Percentiles rank a stretch among this genome's conserved stretches.
Conservation (phyloP, 768 basidiomycete species). For the Mycena galericulata region DNA sequence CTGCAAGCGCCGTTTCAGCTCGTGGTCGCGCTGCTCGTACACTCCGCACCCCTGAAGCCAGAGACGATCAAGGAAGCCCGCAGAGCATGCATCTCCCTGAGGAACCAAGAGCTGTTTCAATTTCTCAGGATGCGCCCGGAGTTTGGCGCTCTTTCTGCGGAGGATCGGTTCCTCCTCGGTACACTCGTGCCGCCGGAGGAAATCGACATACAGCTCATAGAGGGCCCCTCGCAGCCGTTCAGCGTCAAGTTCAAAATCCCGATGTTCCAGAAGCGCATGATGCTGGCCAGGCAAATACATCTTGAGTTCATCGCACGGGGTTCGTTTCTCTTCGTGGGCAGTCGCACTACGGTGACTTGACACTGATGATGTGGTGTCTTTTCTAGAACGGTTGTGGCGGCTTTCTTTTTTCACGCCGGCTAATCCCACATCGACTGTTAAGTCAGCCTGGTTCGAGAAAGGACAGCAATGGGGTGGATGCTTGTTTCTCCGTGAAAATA, state of each 20-base stretch:
- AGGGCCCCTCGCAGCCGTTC: slow-evolving; percentile 7
- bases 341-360: no score
- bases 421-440: neutral
- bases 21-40: slow-evolving; percentile 2
- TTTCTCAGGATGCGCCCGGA: slow-evolving; percentile 16
- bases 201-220: slow-evolving; percentile 7
- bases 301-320: slow-evolving; percentile 25
- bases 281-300: neutral
- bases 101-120: slow-evolving; percentile 17
- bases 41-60: neutral
- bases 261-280: slow-evolving; percentile 22
- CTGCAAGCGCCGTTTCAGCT: slow-evolving; percentile 12
- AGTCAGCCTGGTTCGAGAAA: neutral
- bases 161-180: slow-evolving; percentile 16
- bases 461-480: neutral
- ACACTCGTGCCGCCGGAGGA: slow-evolving; percentile 10
- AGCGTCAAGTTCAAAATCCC: slow-evolving; percentile 25
- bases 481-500: neutral
- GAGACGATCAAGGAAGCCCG: slow-evolving; percentile 19
- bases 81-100: slow-evolving; percentile 5
- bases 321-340: neutral
- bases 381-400: slow-evolving; percentile 12
- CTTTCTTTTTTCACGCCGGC: slow-evolving; percentile 12
- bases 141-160: slow-evolving; percentile 12
- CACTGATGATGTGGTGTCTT: no score